Percentiles rank a stretch among this genome's conserved stretches.
phyloP scores from a whole-genome alignment of 805 yeast species.

The Clavispora carvajalis region DNA sequence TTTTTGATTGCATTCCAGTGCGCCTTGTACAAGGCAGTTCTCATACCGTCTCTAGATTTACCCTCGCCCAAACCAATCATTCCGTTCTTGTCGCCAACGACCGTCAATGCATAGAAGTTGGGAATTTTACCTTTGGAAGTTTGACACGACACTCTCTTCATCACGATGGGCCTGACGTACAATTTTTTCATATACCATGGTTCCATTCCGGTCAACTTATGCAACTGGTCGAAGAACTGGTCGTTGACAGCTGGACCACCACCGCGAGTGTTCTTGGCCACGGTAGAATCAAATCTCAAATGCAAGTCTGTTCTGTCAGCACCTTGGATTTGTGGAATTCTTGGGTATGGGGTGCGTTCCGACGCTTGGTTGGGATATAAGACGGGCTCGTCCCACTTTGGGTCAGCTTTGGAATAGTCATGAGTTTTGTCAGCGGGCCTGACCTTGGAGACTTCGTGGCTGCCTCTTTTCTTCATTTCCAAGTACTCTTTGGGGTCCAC shows the following conservation, averaged over 20 bases:
- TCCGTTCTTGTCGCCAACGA: conserved; percentile 91
- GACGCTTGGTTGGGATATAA: conserved; percentile 46
- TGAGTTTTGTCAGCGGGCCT: conserved; percentile 61
- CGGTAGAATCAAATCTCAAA: conserved; percentile 25
- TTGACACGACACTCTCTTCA: conserved; percentile 83
- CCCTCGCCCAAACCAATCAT: conserved; percentile 96
- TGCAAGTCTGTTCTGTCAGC: conserved; percentile 43
- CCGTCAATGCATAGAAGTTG: conserved; percentile 75
- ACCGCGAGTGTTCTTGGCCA: conserved; percentile 6
- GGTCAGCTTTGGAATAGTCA: conserved; percentile 67
- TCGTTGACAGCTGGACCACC: conserved; percentile 8
- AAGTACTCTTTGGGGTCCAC: conserved; percentile 62
- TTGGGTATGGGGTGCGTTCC: conserved; percentile 51
- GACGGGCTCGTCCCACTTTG: conserved; percentile 67
- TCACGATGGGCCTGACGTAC: conserved; percentile 58
- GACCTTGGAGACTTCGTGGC: conserved; percentile 40
- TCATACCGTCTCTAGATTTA: conserved; percentile 71
- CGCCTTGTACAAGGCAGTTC: conserved; percentile 75
- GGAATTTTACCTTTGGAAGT: conserved; percentile 89
- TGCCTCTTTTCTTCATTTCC: conserved; percentile 28
- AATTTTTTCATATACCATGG: conserved; percentile 56
- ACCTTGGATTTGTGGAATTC: conserved; percentile 49
- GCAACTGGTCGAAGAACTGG: conserved; percentile 48
- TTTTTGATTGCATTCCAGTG: conserved; percentile 92
- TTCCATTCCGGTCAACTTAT: conserved; percentile 62